Base-by-base conservation (phyloP, 768 basidiomycete species). In the Xerocomus brunneocitrinus region DNA sequence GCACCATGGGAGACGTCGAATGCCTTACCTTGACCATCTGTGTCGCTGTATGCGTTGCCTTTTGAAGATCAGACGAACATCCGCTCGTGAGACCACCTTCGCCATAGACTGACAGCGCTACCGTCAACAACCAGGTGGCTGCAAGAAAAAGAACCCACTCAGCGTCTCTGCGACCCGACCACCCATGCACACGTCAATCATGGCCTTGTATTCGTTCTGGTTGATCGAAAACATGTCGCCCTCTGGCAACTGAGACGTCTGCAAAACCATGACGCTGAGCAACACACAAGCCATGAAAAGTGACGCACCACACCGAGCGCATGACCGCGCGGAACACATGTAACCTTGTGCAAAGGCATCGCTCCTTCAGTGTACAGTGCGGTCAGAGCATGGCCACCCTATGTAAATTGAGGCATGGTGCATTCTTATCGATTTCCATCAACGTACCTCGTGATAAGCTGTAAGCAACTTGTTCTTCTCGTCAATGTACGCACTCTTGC, bases 291-390 rank as follows among this genome's bases (percentile, higher is more conserved):
- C 19, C 30, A 16, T 13, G 4, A 36, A 31, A 34, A 25, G 40
- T 9, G 31, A 80, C 85, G 59, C 74, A 92, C 90, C 60, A 89
- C 74, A 52, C 95, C 94, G 42, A 98, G 79, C 22, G 94, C 89
- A 66, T 95, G 89, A 27, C 97, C 97, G 62, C 97, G 89, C 38
- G 95, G 95, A 49, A 99, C 82, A 67, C 95, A 97, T 25, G 95
- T 98, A 32, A 98, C 95, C 74, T 97, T 97, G 71, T 98, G 95
- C 57, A 99, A 73, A 39, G 97, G 97, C 82, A 94, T 93, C 40
- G 95, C 93, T 47, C 95, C 95, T 57, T 90, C 82, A 1, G 97
- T 98, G 68, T 93, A 93, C 45, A 98, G 74, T 6, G 95, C 94
- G 25, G 94, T 85, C n/a, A 98, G 78, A 28, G 95, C 92, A 68